Conservation (phyloP, 1,139 yeast species). For the Debaryomyces robertsiae region DNA sequence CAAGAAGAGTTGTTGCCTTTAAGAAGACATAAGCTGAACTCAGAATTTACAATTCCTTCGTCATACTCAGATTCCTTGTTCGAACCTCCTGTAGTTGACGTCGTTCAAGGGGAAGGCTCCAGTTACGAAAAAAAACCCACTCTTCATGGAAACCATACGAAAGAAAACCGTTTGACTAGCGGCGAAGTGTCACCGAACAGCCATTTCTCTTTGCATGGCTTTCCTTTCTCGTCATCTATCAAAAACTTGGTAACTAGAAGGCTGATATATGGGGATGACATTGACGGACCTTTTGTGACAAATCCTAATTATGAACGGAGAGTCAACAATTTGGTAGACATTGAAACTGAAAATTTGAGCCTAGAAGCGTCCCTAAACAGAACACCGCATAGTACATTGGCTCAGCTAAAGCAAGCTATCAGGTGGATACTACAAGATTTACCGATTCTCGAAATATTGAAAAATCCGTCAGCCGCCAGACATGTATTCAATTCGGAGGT, state of each 20-base stretch:
- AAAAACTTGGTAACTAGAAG: constrained; percentile 13
- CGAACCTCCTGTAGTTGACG: constrained; percentile 5
- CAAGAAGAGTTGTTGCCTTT: not conserved
- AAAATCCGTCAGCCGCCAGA: constrained; percentile 15
- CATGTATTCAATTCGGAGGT: constrained; percentile 15
- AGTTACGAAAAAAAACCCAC: constrained; percentile 9
- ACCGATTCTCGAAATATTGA: constrained; percentile 17
- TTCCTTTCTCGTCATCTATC: constrained; percentile 19
- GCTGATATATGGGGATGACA: constrained; percentile 8
- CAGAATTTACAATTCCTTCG: constrained; percentile 5
- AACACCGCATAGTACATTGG: not conserved
- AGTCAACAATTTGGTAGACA: constrained; percentile 10
- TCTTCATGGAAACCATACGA: constrained; percentile 9
- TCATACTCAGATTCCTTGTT: constrained; percentile 7
- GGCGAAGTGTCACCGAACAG: not conserved
- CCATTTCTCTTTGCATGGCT: constrained; percentile 22
- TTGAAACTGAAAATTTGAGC: not conserved
- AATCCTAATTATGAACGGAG: constrained; percentile 11
- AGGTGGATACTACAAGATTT: constrained; percentile 13
- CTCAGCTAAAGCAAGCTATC: constrained; percentile 6
- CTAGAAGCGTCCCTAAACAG: not conserved
- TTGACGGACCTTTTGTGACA: constrained; percentile 16
- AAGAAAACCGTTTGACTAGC: constrained; percentile 1
- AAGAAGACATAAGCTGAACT: constrained; percentile 1
- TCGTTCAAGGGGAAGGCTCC: constrained; percentile 9